A percentile compares a stretch with the other conserved stretches of the same genome.
phyloP scores from a whole-genome alignment of 148 eudicot species.

The Amaranthus hypochondriacus region DNA sequence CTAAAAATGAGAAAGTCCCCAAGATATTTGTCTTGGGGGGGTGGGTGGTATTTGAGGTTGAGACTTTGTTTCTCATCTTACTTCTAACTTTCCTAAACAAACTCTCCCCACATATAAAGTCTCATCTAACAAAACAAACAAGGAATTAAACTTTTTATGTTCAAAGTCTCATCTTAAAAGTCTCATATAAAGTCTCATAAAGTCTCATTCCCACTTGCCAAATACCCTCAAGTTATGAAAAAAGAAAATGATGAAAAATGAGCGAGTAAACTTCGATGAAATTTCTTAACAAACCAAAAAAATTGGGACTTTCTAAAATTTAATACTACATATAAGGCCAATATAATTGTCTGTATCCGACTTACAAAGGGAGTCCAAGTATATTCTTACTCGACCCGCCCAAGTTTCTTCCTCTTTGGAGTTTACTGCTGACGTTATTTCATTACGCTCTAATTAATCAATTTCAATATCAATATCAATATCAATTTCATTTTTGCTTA shows the following conservation, averaged over 20 bases:
- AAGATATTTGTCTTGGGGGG: too few relatives aligned
- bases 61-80: too few relatives aligned
- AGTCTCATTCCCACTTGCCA: too few relatives aligned
- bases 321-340: background rate
- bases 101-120: too few relatives aligned
- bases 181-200: too few relatives aligned
- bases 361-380: slow-evolving; percentile 13
- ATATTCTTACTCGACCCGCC: slow-evolving; percentile 25
- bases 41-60: too few relatives aligned
- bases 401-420: slow-evolving; percentile 7
- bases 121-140: too few relatives aligned
- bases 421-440: background rate
- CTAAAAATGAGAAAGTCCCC: too few relatives aligned
- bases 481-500: background rate
- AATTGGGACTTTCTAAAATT: background rate
- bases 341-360: background rate
- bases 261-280: background rate
- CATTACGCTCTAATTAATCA: background rate
- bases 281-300: background rate
- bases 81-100: too few relatives aligned
- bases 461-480: background rate
- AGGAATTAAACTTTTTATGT: too few relatives aligned
- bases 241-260: background rate
- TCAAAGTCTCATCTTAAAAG: too few relatives aligned
- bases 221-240: too few relatives aligned